A percentile compares a stretch with the other conserved stretches of the same genome.
Conservation (phyloP, 2,329 filamentous ascomycete genomes). For the Shiraia sp. region DNA sequence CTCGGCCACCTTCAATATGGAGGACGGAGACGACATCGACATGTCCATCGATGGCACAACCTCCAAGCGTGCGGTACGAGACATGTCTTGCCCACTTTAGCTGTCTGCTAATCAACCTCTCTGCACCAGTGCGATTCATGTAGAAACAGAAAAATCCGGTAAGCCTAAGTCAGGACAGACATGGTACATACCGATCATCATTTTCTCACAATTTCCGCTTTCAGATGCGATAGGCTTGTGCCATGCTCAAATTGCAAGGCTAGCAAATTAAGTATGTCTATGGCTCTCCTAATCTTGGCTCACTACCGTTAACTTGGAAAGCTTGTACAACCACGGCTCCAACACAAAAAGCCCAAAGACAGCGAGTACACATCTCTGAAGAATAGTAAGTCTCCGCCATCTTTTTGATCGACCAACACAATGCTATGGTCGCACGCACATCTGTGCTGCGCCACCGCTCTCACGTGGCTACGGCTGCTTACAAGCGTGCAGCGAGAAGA, state of each 20-base stretch:
- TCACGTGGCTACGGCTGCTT: constrained; percentile 4
- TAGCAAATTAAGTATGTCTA: constrained; percentile 38
- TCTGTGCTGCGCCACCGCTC: background rate
- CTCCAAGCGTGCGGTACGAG: constrained; percentile 38
- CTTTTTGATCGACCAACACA: background rate
- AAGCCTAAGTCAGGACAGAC: background rate
- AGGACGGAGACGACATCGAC: constrained; percentile 37
- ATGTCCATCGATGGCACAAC: constrained; percentile 27
- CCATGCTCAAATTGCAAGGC: constrained; percentile 45
- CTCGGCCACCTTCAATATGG: constrained; percentile 26
- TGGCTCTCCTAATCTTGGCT: background rate
- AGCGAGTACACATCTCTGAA: constrained; percentile 43
- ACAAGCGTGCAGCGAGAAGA: constrained; percentile 50
- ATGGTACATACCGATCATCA: background rate
- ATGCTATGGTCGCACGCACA: background rate
- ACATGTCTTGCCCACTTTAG: too few species aligned
- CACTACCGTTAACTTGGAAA: constrained; percentile 16
- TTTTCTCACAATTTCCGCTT: constrained; percentile 13
- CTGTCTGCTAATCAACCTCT: background rate
- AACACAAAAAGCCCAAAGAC: constrained; percentile 34
- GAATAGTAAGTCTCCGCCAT: constrained; percentile 36
- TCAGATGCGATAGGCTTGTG: constrained; percentile 34
- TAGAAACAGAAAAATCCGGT: constrained; percentile 30
- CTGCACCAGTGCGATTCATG: constrained; percentile 38
- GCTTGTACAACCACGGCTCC: constrained; percentile 40